Evolutionary conservation across 164 flowering plant genomes (phyloP).

Genomic region (Berberis thunbergii): DNA sequence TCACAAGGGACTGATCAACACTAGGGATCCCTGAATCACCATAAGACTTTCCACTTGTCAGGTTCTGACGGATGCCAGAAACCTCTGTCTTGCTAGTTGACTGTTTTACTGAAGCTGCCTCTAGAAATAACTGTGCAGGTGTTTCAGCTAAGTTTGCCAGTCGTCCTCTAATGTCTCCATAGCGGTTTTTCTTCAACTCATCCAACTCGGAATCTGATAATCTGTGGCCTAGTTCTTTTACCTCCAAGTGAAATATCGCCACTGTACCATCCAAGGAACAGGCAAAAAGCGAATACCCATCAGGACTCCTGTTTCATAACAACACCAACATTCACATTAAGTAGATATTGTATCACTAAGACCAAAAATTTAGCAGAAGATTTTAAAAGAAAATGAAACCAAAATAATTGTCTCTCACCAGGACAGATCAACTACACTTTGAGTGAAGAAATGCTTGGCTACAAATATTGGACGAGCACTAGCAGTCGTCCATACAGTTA

Average conservation of each 20-base stretch:
- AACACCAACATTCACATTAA: not conserved
- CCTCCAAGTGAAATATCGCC: slow-evolving; percentile 89
- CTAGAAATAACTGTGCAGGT: slow-evolving; percentile 91
- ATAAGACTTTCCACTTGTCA: slow-evolving; percentile 36
- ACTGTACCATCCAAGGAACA: slow-evolving; percentile 97
- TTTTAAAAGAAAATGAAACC: not conserved
- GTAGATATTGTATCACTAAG: not conserved
- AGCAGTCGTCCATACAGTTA: slow-evolving; percentile 99
- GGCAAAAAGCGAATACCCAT: slow-evolving; percentile 94
- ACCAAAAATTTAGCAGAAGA: not conserved
- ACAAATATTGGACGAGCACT: slow-evolving; percentile 99
- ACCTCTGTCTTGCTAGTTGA: slow-evolving; percentile 43
- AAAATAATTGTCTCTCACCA: slow-evolving; percentile 43
- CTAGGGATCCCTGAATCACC: slow-evolving; percentile 21
- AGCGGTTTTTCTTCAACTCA: slow-evolving; percentile 81
- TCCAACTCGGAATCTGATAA: slow-evolving; percentile 78
- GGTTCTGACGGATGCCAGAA: slow-evolving; percentile 34
- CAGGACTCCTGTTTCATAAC: slow-evolving; percentile 78
- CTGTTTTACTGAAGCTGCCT: slow-evolving; percentile 84
- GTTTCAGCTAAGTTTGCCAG: slow-evolving; percentile 87
- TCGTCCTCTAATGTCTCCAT: slow-evolving; percentile 90
- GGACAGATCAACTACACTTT: slow-evolving; percentile 95
- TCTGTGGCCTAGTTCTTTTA: slow-evolving; percentile 74
- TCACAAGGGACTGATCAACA: slow-evolving; percentile 15
- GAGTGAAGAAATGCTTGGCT: slow-evolving; percentile 90